Base-by-base conservation (phyloP, 2,329 filamentous ascomycete genomes). In the Colletotrichum sublineola region DNA sequence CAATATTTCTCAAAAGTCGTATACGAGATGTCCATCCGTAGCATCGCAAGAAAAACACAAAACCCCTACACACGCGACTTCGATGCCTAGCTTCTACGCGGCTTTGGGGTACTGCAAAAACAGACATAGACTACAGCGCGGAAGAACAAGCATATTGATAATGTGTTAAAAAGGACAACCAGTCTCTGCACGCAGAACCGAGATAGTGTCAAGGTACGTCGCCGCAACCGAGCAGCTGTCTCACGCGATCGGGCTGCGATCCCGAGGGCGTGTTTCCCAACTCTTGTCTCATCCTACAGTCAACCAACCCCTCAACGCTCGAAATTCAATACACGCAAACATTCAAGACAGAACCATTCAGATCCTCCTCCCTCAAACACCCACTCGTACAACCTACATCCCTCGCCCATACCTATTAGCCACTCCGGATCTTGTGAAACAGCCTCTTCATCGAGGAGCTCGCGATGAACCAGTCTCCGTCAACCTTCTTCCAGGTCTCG, bases 401-500 rank as follows among this genome's bases (percentile, higher is more conserved):
- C 11, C 20, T 2, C 18, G 44, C 20, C 12, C 64, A 33, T 1
- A 24, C 44, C 11, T n/a, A 11, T 42, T n/a, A 44, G 44, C 15
- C 38, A 36, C 15, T 56, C 44, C 62, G 52, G 5, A 60, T 20
- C 58, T 70, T 75, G 63, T 60, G 63, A 46, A 63, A 74, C 14
- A 70, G 6, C 69, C 69, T 70, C 44, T 50, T 57, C 73, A 75
- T 73, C 48, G 33, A 66, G 38, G 68, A 52, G 24, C 63, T 57
- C 38, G 64, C 24, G 42, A 75, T 24, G 40, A 63, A 65, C 69
- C 74, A 75, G n/a, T 71, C 73, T 24, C 60, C 74, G 1, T 63
- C 66, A 24, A 68, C 56, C 42, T 24, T 52, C 8, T 52, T 60
- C 73, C 74, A 73, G 0, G 66, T 73, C 63, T 75, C 74, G 20